Evolutionary conservation across 2,329 filamentous ascomycete genomes (phyloP).

Genomic region (Podosphaera aphanis): DNA sequence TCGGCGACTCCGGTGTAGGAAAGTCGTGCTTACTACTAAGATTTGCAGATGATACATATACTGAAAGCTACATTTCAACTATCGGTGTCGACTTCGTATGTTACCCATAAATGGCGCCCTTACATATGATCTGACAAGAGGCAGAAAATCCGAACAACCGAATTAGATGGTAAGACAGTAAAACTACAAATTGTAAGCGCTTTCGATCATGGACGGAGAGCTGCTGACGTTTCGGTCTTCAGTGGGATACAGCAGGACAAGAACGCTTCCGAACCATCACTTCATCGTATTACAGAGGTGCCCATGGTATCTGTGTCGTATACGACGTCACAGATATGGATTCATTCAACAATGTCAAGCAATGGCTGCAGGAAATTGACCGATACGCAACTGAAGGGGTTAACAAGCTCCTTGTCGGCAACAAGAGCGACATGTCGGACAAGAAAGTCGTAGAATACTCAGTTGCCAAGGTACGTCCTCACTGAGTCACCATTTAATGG

Average conservation of each 20-base stretch:
- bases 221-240: constrained; percentile 14
- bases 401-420: constrained; percentile 96
- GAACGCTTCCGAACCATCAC: constrained; percentile 99
- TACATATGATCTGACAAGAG: constrained; percentile 14
- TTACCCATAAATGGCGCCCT: constrained; percentile 1
- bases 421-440: constrained; percentile 99
- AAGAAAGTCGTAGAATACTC: constrained; percentile 99
- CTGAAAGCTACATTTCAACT: constrained; percentile 97
- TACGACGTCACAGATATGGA: constrained; percentile 99
- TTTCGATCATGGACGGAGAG: no score
- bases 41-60: constrained; percentile 98
- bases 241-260: constrained; percentile 99
- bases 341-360: constrained; percentile 99
- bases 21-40: constrained; percentile 96
- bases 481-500: constrained; percentile 1
- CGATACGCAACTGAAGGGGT: constrained; percentile 97
- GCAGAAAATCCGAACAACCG: constrained; percentile 98
- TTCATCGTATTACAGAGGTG: constrained; percentile 96
- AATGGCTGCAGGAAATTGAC: constrained; percentile 99
- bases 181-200: constrained; percentile 89
- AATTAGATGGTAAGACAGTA: constrained; percentile 97
- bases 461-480: constrained; percentile 66
- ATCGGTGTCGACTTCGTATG: constrained; percentile 97
- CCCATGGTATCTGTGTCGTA: constrained; percentile 97
- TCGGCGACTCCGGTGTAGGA: constrained; percentile 98